A percentile compares a stretch with the other conserved stretches of the same genome.
Evolutionary conservation across 768 basidiomycete genomes (phyloP).

Genomic region (Amanita rubescens): DNA sequence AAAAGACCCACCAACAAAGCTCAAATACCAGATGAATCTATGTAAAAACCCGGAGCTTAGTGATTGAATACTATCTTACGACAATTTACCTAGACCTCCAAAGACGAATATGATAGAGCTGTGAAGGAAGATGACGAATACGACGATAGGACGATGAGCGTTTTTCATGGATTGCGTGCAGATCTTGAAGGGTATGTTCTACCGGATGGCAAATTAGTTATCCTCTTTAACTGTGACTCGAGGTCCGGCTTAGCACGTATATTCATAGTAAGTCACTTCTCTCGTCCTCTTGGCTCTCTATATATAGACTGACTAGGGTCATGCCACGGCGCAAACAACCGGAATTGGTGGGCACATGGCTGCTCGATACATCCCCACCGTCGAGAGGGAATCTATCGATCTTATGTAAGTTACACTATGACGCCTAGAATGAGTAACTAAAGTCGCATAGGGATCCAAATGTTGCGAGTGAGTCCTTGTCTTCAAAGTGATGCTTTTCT

Average conservation of each 20-base stretch:
- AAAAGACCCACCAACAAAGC: slow-evolving; percentile 77
- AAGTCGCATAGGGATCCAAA: slow-evolving; percentile 57
- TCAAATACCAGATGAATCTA: slow-evolving; percentile 84
- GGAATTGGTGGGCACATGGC: slow-evolving; percentile 62
- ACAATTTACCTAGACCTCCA: slow-evolving; percentile 52
- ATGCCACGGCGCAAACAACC: slow-evolving; percentile 88
- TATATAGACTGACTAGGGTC: slow-evolving; percentile 44
- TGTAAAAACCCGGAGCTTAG: slow-evolving; percentile 31
- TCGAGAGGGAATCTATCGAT: slow-evolving; percentile 91
- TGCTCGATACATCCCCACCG: slow-evolving; percentile 89
- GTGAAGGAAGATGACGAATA: slow-evolving; percentile 58
- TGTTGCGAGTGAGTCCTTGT: slow-evolving; percentile 47
- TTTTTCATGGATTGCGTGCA: slow-evolving; percentile 83
- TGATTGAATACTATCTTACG: not conserved
- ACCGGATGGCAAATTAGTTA: not conserved
- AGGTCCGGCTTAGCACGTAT: slow-evolving; percentile 65
- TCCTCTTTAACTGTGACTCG: slow-evolving; percentile 3
- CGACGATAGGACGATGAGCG: slow-evolving; percentile 58
- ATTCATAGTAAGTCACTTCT: slow-evolving; percentile 60
- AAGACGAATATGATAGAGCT: slow-evolving; percentile 73
- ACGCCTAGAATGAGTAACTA: not conserved
- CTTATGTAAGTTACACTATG: slow-evolving; percentile 50
- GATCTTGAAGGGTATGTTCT: slow-evolving; percentile 69
- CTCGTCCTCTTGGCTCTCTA: not conserved
- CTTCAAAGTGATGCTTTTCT: not conserved